A percentile compares a stretch with the other conserved stretches of the same genome.
phyloP scores from a whole-genome alignment of 2,329 filamentous ascomycete genomes.

The Huntiella decipiens region DNA sequence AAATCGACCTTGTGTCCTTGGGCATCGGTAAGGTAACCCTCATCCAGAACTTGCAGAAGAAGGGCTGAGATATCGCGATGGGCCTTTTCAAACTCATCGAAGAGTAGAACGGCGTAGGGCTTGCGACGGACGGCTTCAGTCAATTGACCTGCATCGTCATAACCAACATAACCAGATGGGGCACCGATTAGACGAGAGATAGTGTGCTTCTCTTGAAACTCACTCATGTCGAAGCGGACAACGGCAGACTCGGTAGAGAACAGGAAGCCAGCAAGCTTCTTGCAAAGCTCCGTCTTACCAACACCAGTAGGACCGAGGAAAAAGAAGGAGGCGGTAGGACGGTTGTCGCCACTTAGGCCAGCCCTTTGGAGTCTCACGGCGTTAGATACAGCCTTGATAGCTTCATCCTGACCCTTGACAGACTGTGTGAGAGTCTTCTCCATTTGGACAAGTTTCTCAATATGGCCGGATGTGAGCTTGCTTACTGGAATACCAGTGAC shows the following conservation, averaged over 20 bases:
- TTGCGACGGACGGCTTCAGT: conserved; percentile 90
- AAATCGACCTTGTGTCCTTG: conserved; percentile 97
- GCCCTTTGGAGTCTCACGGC: conserved; percentile 88
- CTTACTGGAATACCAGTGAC: conserved; percentile 84
- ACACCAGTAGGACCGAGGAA: conserved; percentile 94
- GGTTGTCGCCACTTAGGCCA: conserved; percentile 76
- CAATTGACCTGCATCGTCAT: conserved; percentile 88
- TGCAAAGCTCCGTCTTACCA: conserved; percentile 93
- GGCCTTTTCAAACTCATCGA: conserved; percentile 96
- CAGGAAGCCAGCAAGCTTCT: conserved; percentile 81
- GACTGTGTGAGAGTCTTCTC: conserved; percentile 71
- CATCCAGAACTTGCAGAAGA: conserved; percentile 83
- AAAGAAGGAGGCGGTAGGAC: conserved; percentile 88
- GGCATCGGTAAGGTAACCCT: conserved; percentile 85
- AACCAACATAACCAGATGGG: conserved; percentile 87
- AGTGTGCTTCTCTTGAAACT: conserved; percentile 95
- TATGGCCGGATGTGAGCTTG: conserved; percentile 82
- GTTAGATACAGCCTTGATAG: conserved; percentile 74
- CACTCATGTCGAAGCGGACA: conserved; percentile 90
- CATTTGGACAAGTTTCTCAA: conserved; percentile 91
- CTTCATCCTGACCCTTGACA: conserved; percentile 86
- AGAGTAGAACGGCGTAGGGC: conserved; percentile 83
- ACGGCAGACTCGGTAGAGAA: conserved; percentile 87
- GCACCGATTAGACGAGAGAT: conserved; percentile 82
- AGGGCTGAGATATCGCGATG: conserved; percentile 87